These are phyloP conservation scores for Conticribra weissflogii DNA, from an alignment of 108 stramenopile genomes.

Conservation along the genomic window DNA sequence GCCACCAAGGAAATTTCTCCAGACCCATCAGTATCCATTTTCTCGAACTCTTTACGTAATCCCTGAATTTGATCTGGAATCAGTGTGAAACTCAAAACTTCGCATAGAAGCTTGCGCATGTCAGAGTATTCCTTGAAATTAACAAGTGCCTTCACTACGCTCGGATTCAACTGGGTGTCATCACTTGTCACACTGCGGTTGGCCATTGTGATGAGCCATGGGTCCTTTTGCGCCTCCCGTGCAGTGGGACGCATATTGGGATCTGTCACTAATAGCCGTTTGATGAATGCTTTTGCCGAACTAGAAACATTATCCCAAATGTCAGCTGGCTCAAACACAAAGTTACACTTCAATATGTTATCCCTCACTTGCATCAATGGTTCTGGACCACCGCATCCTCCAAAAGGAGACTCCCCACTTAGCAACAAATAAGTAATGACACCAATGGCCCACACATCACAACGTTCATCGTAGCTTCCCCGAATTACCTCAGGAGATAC, in stretches of 20 bases:
- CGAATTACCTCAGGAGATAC: conserved; percentile 90
- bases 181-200: conserved; percentile 26
- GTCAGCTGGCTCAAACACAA: conserved; percentile 72
- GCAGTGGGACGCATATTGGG: conserved; percentile 71
- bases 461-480: conserved; percentile 79
- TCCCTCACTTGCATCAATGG: conserved; percentile 55
- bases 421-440: conserved; percentile 89
- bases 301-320: conserved; percentile 76
- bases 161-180: conserved; percentile 59
- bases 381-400: conserved; percentile 80
- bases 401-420: conserved; percentile 87
- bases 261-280: conserved; percentile 61
- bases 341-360: conserved; percentile 58
- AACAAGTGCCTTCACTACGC: conserved; percentile 66
- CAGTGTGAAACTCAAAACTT: conserved; percentile 84
- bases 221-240: conserved; percentile 64
- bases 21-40: conserved; percentile 73
- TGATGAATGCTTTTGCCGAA: conserved; percentile 74
- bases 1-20: conserved; percentile 75
- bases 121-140: conserved; percentile 80
- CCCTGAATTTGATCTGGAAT: conserved; percentile 82
- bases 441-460: conserved; percentile 79
- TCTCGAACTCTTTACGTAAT: conserved; percentile 78
- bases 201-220: conserved; percentile 63
- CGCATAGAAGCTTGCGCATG: conserved; percentile 79